A percentile compares a stretch with the other conserved stretches of the same genome.
Evolutionary conservation across 2,329 filamentous ascomycete species (phyloP).

Genomic region (Trichoderma sp.): DNA sequence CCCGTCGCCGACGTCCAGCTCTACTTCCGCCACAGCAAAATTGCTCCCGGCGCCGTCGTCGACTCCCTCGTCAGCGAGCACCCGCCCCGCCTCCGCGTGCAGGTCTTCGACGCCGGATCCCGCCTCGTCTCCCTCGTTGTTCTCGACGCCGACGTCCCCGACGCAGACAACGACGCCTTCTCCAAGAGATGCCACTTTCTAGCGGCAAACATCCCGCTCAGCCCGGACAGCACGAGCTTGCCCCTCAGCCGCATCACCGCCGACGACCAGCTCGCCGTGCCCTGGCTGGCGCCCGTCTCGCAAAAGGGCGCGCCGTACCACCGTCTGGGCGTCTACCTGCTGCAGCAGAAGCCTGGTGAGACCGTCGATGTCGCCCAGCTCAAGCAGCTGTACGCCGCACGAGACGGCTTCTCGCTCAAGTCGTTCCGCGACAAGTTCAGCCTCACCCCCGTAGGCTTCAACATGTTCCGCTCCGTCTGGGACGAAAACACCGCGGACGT

Average conservation of each 20-base stretch:
- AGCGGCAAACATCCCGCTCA: slow-evolving; percentile 62
- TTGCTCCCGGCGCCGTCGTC: slow-evolving; percentile 76
- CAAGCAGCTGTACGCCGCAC: slow-evolving; percentile 49
- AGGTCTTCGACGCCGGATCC: slow-evolving; percentile 78
- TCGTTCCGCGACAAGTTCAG: slow-evolving; percentile 68
- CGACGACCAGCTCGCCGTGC: slow-evolving; percentile 63
- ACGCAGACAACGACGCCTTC: slow-evolving; percentile 72
- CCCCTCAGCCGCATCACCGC: slow-evolving; percentile 62
- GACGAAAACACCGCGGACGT: slow-evolving; percentile 84
- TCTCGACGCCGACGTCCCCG: slow-evolving; percentile 86
- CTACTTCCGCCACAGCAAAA: slow-evolving; percentile 68
- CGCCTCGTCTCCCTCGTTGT: slow-evolving; percentile 82
- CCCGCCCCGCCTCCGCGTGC: slow-evolving; percentile 73
- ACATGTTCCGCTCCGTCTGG: slow-evolving; percentile 85
- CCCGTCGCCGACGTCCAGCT: slow-evolving; percentile 78
- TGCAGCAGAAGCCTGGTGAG: slow-evolving; percentile 70
- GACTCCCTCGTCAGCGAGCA: slow-evolving; percentile 70
- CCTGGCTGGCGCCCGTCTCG: slow-evolving; percentile 83
- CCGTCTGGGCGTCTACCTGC: slow-evolving; percentile 76
- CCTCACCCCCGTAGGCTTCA: slow-evolving; percentile 74
- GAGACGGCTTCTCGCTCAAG: slow-evolving; percentile 72
- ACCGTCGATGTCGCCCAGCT: slow-evolving; percentile 57
- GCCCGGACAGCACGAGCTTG: slow-evolving; percentile 55
- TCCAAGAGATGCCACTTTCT: slow-evolving; percentile 83
- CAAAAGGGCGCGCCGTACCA: slow-evolving; percentile 93